These are phyloP conservation scores for Globisporangium splendens DNA, from an alignment of 352 stramenopile species.

Conservation along the genomic window DNA sequence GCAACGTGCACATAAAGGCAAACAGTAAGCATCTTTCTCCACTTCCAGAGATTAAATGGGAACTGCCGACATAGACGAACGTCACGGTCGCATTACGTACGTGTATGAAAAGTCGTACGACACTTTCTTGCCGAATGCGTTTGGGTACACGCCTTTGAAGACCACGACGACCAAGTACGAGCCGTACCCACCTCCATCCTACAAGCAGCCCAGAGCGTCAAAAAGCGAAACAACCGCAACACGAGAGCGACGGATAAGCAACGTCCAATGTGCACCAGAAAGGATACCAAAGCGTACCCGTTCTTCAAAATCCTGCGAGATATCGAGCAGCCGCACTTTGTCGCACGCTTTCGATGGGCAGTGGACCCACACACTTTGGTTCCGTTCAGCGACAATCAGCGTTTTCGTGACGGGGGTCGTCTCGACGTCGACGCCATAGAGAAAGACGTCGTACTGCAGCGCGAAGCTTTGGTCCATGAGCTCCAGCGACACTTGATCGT, in stretches of 20 bases:
- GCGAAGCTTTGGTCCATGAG: constrained; percentile 49
- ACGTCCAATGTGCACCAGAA: not conserved
- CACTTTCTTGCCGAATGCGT: constrained; percentile 60
- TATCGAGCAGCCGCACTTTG: constrained; percentile 52
- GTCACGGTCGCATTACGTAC: constrained; percentile 29
- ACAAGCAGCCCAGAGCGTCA: not conserved
- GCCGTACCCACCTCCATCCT: constrained; percentile 63
- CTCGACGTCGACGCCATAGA: constrained; percentile 63
- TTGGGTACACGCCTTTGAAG: constrained; percentile 74
- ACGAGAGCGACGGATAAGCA: not conserved
- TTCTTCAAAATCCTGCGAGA: constrained; percentile 63
- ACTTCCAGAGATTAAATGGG: too few species aligned
- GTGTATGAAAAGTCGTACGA: constrained; percentile 80
- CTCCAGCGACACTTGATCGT: constrained; percentile 3
- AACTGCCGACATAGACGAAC: not conserved
- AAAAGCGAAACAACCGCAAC: not conserved
- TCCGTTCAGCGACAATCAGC: constrained; percentile 51
- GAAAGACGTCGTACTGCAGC: constrained; percentile 58
- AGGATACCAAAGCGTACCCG: constrained; percentile 22
- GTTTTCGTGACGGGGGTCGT: constrained; percentile 33
- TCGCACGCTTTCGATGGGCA: constrained; percentile 50
- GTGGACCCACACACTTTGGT: constrained; percentile 77
- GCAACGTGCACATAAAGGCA: too few species aligned
- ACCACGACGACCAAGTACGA: constrained; percentile 58
- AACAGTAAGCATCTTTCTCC: not conserved